These are phyloP conservation scores for Leptosphaerulina australis DNA, from an alignment of 2,329 filamentous ascomycete species.

Conservation along the genomic window DNA sequence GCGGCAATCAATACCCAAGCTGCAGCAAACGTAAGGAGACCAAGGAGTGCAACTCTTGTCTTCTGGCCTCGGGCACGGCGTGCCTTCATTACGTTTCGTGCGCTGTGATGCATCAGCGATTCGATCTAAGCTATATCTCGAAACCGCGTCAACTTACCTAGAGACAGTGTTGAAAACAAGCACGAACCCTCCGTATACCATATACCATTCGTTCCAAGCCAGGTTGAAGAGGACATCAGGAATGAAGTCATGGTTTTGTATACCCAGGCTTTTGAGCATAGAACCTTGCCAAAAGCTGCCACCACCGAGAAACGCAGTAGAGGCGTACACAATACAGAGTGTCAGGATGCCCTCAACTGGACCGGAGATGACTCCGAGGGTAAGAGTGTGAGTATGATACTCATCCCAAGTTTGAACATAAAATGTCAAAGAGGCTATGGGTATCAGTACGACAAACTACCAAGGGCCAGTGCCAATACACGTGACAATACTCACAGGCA, in stretches of 20 bases:
- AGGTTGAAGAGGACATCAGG: constrained; percentile 76
- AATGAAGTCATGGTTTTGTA: constrained; percentile 68
- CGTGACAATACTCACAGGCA: constrained; percentile 62
- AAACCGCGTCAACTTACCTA: constrained; percentile 52
- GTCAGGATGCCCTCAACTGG: constrained; percentile 94
- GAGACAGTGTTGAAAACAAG: constrained; percentile 83
- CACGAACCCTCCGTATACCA: constrained; percentile 82
- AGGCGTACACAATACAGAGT: constrained; percentile 77
- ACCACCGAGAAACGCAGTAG: constrained; percentile 85
- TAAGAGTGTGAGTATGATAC: constrained; percentile 96
- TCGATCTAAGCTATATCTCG: neutral
- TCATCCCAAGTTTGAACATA: constrained; percentile 99
- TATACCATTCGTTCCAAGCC: constrained; percentile 90
- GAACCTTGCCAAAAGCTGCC: constrained; percentile 92
- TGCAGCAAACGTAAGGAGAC: constrained; percentile 78
- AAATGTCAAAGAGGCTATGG: constrained; percentile 82
- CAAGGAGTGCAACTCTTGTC: constrained; percentile 76
- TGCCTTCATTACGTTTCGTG: constrained; percentile 81
- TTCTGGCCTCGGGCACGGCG: constrained; percentile 75
- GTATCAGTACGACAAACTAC: neutral
- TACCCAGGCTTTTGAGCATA: constrained; percentile 72
- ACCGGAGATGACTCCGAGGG: constrained; percentile 87
- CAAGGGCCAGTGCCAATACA: neutral
- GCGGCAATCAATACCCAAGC: constrained; percentile 77
- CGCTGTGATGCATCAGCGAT: constrained; percentile 53